phyloP scores from a whole-genome alignment of 2,329 filamentous ascomycete genomes.

The Sarocladium strictum region DNA sequence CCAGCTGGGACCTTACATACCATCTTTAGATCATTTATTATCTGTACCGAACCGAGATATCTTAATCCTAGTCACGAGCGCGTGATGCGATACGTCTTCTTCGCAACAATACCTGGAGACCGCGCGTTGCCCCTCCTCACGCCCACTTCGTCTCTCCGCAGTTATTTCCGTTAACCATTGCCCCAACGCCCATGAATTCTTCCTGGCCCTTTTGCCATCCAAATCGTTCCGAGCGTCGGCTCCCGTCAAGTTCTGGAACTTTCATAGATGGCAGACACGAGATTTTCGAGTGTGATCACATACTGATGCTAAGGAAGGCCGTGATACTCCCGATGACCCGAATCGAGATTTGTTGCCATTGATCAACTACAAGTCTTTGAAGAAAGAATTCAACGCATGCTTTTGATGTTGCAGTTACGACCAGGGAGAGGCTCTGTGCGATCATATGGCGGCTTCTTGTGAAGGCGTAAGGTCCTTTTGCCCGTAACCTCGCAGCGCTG shows the following conservation, averaged over 20 bases:
- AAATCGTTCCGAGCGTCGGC: background rate
- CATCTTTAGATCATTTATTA: background rate
- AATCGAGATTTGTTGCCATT: constrained; percentile 23
- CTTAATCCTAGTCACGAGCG: background rate
- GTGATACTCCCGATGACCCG: constrained; percentile 17
- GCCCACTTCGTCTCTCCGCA: background rate
- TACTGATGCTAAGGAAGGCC: background rate
- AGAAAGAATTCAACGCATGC: constrained; percentile 27
- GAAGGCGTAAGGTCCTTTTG: background rate
- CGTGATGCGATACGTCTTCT: background rate
- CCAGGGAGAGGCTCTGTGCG: constrained; percentile 24
- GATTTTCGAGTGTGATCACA: constrained; percentile 23
- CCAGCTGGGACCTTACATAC: background rate
- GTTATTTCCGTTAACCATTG: background rate
- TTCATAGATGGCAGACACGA: constrained; percentile 23
- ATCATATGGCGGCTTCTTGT: constrained; percentile 10
- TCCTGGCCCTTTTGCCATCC: background rate
- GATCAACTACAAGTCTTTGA: constrained; percentile 22
- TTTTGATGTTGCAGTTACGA: constrained; percentile 29
- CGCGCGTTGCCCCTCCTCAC: background rate
- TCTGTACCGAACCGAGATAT: too few species aligned
- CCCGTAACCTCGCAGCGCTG: background rate
- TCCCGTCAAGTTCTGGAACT: background rate
- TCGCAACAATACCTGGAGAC: background rate
- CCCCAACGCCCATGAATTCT: background rate